Conservation (phyloP, 1,284 basidiomycete genomes). For the Boletellus sp. region DNA sequence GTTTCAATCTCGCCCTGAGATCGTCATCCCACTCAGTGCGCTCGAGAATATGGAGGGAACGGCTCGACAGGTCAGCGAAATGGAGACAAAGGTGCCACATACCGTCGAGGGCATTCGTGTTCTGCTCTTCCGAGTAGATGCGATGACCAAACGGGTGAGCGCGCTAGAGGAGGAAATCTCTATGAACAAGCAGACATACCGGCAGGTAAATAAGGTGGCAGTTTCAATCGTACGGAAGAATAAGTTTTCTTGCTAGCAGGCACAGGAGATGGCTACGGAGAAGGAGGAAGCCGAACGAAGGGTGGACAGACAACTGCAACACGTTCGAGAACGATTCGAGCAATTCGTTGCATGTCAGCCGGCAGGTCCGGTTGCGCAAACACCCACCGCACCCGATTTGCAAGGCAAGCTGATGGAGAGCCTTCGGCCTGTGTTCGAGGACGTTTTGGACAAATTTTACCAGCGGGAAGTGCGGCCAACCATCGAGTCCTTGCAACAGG, state of each 20-base stretch:
- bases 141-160: conserved; percentile 20
- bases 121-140: conserved; percentile 26
- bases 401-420: conserved; percentile 18
- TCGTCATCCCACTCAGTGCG: conserved; percentile 19
- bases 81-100: conserved; percentile 23
- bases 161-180: conserved; percentile 24
- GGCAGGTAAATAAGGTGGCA: conserved; percentile 14
- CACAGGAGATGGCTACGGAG: conserved; percentile 15
- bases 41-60: conserved; percentile 19
- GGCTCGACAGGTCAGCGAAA: conserved; percentile 12
- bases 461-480: conserved; percentile 20
- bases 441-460: conserved; percentile 22
- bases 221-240: background rate
- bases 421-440: conserved; percentile 20
- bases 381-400: background rate
- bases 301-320: conserved; percentile 14
- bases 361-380: background rate
- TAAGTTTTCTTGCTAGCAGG: conserved; percentile 16
- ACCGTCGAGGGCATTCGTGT: conserved; percentile 25
- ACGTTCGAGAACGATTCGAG: conserved; percentile 20
- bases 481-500: conserved; percentile 13
- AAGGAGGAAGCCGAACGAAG: conserved; percentile 11
- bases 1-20: conserved; percentile 15
- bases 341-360: conserved; percentile 12
- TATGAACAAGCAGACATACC: conserved; percentile 14